Conservation (phyloP, 2,329 filamentous ascomycete species). For the Monilinia laxa region DNA sequence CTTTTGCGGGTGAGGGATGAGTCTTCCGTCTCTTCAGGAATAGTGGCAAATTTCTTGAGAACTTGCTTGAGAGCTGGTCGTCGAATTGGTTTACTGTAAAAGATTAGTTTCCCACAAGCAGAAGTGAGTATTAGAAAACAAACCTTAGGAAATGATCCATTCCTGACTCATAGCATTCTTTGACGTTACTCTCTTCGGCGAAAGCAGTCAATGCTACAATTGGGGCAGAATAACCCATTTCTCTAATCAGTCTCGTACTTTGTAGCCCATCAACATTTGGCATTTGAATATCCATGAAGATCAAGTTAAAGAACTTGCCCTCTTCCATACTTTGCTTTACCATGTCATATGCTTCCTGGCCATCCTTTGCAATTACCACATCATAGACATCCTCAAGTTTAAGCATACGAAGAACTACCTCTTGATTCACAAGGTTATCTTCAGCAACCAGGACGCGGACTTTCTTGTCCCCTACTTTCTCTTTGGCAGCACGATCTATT, state of each 20-base stretch:
- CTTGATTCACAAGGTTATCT: slow-evolving; percentile 65
- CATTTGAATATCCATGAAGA: slow-evolving; percentile 97
- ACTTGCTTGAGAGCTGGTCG: slow-evolving; percentile 85
- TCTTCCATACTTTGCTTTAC: slow-evolving; percentile 80
- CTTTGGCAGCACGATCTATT: slow-evolving; percentile 64
- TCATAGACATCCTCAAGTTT: slow-evolving; percentile 81
- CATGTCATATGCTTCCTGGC: slow-evolving; percentile 82
- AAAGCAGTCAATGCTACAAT: slow-evolving; percentile 92
- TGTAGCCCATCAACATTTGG: slow-evolving; percentile 88
- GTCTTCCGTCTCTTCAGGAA: slow-evolving; percentile 61
- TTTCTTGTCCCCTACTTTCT: slow-evolving; percentile 56
- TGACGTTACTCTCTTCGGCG: slow-evolving; percentile 84
- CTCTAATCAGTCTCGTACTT: slow-evolving; percentile 78
- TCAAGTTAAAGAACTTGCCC: slow-evolving; percentile 73
- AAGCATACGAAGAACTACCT: slow-evolving; percentile 61
- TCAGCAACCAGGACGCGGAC: slow-evolving; percentile 85
- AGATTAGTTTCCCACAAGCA: slow-evolving; percentile 24
- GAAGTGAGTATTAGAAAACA: background rate
- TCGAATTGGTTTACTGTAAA: slow-evolving; percentile 64
- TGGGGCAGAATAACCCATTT: slow-evolving; percentile 82
- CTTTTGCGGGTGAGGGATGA: slow-evolving; percentile 43
- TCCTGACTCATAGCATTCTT: slow-evolving; percentile 81
- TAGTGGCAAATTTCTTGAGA: slow-evolving; percentile 78
- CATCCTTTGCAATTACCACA: slow-evolving; percentile 82
- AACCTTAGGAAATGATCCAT: slow-evolving; percentile 80